These are phyloP conservation scores for Curvularia hawaiiensis DNA, from an alignment of 2,329 filamentous ascomycete species.

Conservation along the genomic window DNA sequence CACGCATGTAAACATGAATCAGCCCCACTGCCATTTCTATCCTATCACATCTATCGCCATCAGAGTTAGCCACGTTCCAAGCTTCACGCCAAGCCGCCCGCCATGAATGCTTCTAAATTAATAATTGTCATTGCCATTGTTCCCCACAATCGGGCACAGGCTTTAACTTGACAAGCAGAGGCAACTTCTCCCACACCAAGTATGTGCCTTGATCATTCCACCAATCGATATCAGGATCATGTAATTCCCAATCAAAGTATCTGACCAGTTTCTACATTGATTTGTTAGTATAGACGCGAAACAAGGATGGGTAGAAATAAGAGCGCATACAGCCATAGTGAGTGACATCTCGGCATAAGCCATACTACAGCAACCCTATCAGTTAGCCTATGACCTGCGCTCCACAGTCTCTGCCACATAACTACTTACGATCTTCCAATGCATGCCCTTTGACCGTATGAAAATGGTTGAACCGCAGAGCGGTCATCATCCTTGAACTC, in stretches of 20 bases:
- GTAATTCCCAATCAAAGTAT: constrained; percentile 6
- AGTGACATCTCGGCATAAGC: constrained; percentile 9
- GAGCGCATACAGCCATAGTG: constrained; percentile 1
- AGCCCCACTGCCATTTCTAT: no score
- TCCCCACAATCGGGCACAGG: constrained; percentile 1
- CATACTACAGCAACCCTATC: not conserved
- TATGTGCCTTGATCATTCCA: constrained; percentile 9
- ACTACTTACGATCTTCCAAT: constrained; percentile 13
- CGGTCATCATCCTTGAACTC: constrained; percentile 35
- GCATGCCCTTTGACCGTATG: constrained; percentile 15
- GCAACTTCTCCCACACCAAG: constrained; percentile 13
- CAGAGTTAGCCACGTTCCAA: no score
- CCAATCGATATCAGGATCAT: constrained; percentile 5
- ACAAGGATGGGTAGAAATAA: not conserved
- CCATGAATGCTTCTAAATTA: no score
- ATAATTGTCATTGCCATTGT: not conserved
- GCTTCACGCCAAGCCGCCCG: no score
- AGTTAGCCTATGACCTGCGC: not conserved
- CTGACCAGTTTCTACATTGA: not conserved
- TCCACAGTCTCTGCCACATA: no score
- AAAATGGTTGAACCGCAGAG: constrained; percentile 35
- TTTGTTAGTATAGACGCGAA: not conserved
- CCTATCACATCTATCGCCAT: no score
- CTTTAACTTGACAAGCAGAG: constrained; percentile 2
- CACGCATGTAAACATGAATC: no score